Conservation (phyloP, 805 yeast species). For the Pichia deserticola region DNA sequence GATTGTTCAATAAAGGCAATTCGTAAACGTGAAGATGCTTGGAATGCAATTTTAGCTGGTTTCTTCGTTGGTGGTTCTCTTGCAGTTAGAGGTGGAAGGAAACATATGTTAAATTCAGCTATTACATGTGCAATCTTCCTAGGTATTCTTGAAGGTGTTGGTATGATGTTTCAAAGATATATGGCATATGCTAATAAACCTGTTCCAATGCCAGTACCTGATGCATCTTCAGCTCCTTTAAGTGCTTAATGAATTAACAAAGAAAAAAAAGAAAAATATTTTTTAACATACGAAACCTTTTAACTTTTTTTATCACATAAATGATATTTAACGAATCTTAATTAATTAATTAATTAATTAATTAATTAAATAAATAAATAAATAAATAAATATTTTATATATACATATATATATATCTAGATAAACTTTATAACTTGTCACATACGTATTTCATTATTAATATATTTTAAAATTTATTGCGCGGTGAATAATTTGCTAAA, state of each 20-base stretch:
- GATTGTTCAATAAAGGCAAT: constrained; percentile 94
- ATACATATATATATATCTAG: too few relatives aligned
- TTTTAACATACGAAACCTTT: too few relatives aligned
- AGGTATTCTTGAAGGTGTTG: constrained; percentile 97
- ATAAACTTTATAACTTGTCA: too few relatives aligned
- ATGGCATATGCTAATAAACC: constrained; percentile 80
- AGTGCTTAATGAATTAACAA: constrained; percentile 6
- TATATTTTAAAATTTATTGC: too few relatives aligned
- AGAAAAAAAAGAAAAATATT: too few relatives aligned
- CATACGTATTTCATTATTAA: too few relatives aligned
- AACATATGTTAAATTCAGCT: constrained; percentile 92
- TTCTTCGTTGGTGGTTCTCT: constrained; percentile 96
- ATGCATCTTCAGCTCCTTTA: constrained; percentile 12
- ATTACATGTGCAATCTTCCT: constrained; percentile 95
- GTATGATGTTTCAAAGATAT: constrained; percentile 88
- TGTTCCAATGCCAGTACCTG: constrained; percentile 53
- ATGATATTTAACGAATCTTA: too few relatives aligned
- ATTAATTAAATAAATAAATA: too few relatives aligned
- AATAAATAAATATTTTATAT: too few relatives aligned
- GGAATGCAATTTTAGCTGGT: constrained; percentile 97
- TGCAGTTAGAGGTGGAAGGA: constrained; percentile 98
- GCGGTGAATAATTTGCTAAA: too few relatives aligned
- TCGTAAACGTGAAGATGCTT: constrained; percentile 96
- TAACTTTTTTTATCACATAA: too few relatives aligned
- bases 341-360: too few relatives aligned